Percentiles rank a stretch among this genome's conserved stretches.
These are phyloP conservation scores for Rhodotorula sp. DNA, from an alignment of 1,284 basidiomycete genomes.

Conservation along the genomic window DNA sequence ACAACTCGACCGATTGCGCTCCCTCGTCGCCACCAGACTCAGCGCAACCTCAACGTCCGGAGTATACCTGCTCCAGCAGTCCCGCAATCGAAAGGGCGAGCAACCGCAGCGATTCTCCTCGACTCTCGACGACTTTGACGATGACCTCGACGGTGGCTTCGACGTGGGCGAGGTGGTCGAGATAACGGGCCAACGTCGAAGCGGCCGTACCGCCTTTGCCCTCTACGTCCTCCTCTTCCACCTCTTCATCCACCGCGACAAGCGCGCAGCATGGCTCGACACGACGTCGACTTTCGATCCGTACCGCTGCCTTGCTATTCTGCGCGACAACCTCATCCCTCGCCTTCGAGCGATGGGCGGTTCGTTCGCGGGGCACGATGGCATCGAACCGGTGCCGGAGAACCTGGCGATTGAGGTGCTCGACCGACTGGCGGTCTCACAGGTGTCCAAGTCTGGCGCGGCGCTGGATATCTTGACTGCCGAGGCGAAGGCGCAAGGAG, in stretches of 20 bases:
- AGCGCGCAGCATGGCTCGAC: conserved; percentile 21
- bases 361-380: background rate
- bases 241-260: conserved; percentile 5
- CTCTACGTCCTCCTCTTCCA: conserved; percentile 13
- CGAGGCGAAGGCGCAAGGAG: background rate
- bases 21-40: conserved; percentile 1
- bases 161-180: conserved; percentile 15
- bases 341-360: background rate
- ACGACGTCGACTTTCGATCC: conserved; percentile 24
- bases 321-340: conserved; percentile 22
- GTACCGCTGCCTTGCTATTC: conserved; percentile 17
- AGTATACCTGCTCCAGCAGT: background rate
- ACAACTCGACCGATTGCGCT: background rate
- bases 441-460: conserved; percentile 3
- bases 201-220: conserved; percentile 16
- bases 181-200: conserved; percentile 3
- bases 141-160: conserved; percentile 11
- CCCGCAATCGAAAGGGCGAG: background rate
- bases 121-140: conserved; percentile 17
- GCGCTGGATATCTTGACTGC: conserved; percentile 7
- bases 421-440: conserved; percentile 16
- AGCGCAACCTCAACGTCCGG: conserved; percentile 10
- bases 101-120: conserved; percentile 9
- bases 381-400: background rate
- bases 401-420: conserved; percentile 17